Percentiles rank a stretch among this genome's conserved stretches.
Evolutionary conservation across 2,329 filamentous ascomycete genomes (phyloP).

Genomic region (Alternaria hordeiaustralica): DNA sequence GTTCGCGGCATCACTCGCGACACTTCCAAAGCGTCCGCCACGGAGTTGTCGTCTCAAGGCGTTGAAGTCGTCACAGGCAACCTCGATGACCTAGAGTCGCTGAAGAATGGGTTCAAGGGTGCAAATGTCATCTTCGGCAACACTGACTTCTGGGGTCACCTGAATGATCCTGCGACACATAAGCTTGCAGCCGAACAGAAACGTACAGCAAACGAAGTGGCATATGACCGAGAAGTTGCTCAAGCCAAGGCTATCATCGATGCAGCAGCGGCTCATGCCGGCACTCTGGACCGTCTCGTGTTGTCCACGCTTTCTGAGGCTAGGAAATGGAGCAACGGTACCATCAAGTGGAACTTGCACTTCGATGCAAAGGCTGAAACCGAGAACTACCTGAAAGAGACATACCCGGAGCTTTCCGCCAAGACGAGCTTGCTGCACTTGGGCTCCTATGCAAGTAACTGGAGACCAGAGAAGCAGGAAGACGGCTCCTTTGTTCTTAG

Average conservation of each 20-base stretch:
- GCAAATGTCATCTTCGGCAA: constrained; percentile 46
- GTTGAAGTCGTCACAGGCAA: constrained; percentile 25
- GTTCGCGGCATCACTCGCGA: constrained; percentile 54
- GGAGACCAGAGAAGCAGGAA: constrained; percentile 28
- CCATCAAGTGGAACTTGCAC: constrained; percentile 46
- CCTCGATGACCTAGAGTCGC: constrained; percentile 18
- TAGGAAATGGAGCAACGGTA: constrained; percentile 40
- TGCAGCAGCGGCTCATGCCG: constrained; percentile 46
- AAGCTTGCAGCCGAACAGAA: constrained; percentile 31
- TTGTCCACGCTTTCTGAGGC: constrained; percentile 52
- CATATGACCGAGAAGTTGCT: constrained; percentile 44
- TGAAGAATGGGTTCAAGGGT: constrained; percentile 23
- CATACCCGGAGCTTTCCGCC: constrained; percentile 32
- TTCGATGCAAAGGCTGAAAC: constrained; percentile 52
- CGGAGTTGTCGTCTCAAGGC: constrained; percentile 31
- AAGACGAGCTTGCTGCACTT: constrained; percentile 39
- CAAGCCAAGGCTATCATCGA: constrained; percentile 52
- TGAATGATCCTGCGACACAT: constrained; percentile 3
- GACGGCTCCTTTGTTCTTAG: constrained; percentile 28
- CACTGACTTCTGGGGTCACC: constrained; percentile 49
- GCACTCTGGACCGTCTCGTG: constrained; percentile 52
- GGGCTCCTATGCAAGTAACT: constrained; percentile 33
- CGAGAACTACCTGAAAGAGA: constrained; percentile 48
- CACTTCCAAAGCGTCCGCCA: constrained; percentile 44
- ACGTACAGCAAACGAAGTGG: constrained; percentile 36